Evolutionary conservation across 139 green algal genomes (phyloP), one percentile per base, ranked within the genome.

Genomic region (Chlamydomonas eustigma): DNA sequence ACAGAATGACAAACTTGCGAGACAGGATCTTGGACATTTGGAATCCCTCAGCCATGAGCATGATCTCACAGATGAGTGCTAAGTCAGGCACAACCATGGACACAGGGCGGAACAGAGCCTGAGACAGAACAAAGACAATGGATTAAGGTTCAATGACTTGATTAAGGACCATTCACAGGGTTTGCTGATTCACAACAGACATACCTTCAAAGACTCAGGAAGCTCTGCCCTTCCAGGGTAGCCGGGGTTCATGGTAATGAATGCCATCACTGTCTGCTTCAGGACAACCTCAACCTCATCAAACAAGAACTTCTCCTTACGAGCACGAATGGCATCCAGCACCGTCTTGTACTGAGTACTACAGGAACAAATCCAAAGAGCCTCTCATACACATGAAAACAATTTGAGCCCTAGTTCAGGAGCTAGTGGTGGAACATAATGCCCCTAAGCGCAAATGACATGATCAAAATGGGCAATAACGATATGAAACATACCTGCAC

Each of bases 231-330:
- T 85, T 30, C 79, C 79, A 33, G 88, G 85, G 80, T 97, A 97
- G 32, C 93, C 93, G 30, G 93, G 93, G 83, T 98, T 98, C 93
- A 98, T 98, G n/a, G 93, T 98, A 83, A 98, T 97, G 83, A 96
- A 97, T 51, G 92, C 91, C 93, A 97, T 97, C 37, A 92, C 85
- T 1, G 87, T 90, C 30, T 77, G 81, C 76, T 78, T 77, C 12
- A 95, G 77, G 3, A 33, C 35, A 58, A 95, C 90, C 83, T 94
- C 90, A 8, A 90, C 86, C 1, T 94, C 89, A 80, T 92, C 90
- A 80, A 94, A 92, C 2, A 88, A 36, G 76, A 93, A 93, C 51
- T 79, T 79, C 58, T 92, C 83, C 81, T 96, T 95, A 37, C 83
- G 79, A 0, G 91, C 87, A 31, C 93, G 88, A 70, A 98, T 87